Base-by-base conservation (phyloP, 495 filamentous ascomycete species). In the Penicillium ochrochloron region DNA sequence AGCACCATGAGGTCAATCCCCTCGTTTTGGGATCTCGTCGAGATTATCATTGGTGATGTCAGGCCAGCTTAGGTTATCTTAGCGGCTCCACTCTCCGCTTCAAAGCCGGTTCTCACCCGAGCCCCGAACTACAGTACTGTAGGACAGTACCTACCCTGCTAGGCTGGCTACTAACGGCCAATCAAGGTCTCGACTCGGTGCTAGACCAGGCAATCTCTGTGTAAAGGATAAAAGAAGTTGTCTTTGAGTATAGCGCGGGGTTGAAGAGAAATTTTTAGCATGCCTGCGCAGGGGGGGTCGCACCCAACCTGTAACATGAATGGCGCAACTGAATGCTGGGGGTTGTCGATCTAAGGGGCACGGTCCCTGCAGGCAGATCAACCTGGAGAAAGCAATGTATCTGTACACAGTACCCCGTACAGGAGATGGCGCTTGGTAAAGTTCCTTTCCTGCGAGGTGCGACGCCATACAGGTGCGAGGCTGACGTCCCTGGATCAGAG, bases 331-430 rank as follows among this genome's bases (percentile, higher is more conserved):
- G 58, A 31, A 31, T 19, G 48, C 25, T 52, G 41, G 53, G 44
- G 12, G n/a, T 34, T 34, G 66, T 56, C 42, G 67, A 69, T 66
- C 67, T 14, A 21, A 41, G 64, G 64, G 52, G 57, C 64, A 66
- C 61, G 59, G 64, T 48, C 64, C 58, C 17, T 33, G 54, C 27
- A 34, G 37, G 56, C 15, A 41, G 51, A 62, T 60, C 53, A 62
- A 62, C 39, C 59, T 59, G 59, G 59, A 46, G 56, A 44, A 44
- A 56, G 9, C 2, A 52, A 48, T 33, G 27, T 34, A 19, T 54
- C 27, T 54, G 27, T 33, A 54, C 25, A 2, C 27, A 10, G 10
- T 23, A 12, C 44, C 19, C 44, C 44, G 12, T 48, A 48, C 44
- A 48, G 44, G 23, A 2, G 21, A 12, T 9, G 12, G 25, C 12